Base-by-base conservation (phyloP, 1,284 basidiomycete genomes). In the Cutaneotrichosporon sp. region DNA sequence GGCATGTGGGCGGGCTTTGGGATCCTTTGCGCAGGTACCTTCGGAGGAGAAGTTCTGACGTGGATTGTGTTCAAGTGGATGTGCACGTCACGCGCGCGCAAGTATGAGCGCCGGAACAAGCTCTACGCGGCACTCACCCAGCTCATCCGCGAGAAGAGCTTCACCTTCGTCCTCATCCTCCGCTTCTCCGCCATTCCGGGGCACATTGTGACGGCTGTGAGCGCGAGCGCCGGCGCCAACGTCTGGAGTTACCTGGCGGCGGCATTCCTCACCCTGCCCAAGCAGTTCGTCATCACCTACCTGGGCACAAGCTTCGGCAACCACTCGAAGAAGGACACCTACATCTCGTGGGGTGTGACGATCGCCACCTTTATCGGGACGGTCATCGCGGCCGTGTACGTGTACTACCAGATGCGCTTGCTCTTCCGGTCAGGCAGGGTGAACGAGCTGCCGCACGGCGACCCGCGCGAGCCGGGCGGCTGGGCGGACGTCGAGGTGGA, bases 321-420 rank as follows among this genome's bases (percentile, higher is more conserved):
- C 24, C 20, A 69, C 64, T 31, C 62, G 64, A 45, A 70, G 20
- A 74, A 67, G 38, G 69, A 72, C 61, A 74, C 72, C 4, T 72
- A 72, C 58, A 67, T 78, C 54, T 78, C 76, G 4, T 67, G 69
- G 34, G 49, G 54, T 4, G 70, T 65, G 2, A 70, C 73, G 2
- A 61, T 74, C 20, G 49, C 68, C 1, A 78, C 75, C 4, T 65
- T 78, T 31, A 47, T 76, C 55, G 73, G 67, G n/a, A 78, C 75
- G 3, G 66, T 72, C 27, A 50, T 77, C 31, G 76, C 75, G 5
- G 76, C 76, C n/a, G 58, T 74, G 29, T 78, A 77, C 63, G 71
- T 78, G 61, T 78, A 75, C 52, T 77, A 77, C 60, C 76, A 78
- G 60, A 75, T 78, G 74, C 68, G 76, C 25, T 55, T 78, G 22